A percentile compares a stretch with the other conserved stretches of the same genome.
These are phyloP conservation scores for Leptographium flavum DNA, from an alignment of 2,329 filamentous ascomycete species.

Conservation along the genomic window DNA sequence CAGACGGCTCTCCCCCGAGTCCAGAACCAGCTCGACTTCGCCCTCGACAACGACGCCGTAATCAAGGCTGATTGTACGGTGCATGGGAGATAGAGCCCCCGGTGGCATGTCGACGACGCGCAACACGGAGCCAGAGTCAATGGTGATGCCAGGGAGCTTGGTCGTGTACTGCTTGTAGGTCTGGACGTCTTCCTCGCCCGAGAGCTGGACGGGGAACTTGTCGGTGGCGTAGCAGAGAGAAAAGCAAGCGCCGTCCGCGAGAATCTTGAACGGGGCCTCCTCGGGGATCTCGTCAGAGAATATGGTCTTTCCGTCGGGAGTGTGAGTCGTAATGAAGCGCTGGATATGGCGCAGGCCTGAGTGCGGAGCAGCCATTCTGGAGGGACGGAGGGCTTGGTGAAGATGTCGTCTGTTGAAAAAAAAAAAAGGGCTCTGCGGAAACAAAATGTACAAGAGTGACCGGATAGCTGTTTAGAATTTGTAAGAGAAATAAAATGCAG, in stretches of 20 bases:
- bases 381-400: too few species aligned
- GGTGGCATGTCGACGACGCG: slow-evolving; percentile 11
- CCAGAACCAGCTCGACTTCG: slow-evolving; percentile 27
- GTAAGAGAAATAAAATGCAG: too few species aligned
- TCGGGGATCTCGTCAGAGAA: slow-evolving; percentile 8
- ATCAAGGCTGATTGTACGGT: slow-evolving; percentile 12
- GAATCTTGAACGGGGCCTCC: slow-evolving; percentile 2
- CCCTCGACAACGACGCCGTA: slow-evolving; percentile 30
- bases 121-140: slow-evolving; percentile 9
- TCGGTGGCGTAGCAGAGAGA: slow-evolving; percentile 7
- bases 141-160: slow-evolving; percentile 7
- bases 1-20: slow-evolving; percentile 24
- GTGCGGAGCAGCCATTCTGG: not conserved
- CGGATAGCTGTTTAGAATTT: too few species aligned
- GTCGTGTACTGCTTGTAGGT: slow-evolving; percentile 4
- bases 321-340: slow-evolving; percentile 12
- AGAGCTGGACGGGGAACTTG: slow-evolving; percentile 6
- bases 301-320: slow-evolving; percentile 7
- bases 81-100: slow-evolving; percentile 7
- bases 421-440: too few species aligned
- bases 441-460: too few species aligned
- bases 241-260: slow-evolving; percentile 7
- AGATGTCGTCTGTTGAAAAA: too few species aligned
- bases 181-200: slow-evolving; percentile 5
- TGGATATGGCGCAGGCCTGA: slow-evolving; percentile 8